Evolutionary conservation across 805 yeast species (phyloP).

Genomic region (Nakazawaea ambrosiae): DNA sequence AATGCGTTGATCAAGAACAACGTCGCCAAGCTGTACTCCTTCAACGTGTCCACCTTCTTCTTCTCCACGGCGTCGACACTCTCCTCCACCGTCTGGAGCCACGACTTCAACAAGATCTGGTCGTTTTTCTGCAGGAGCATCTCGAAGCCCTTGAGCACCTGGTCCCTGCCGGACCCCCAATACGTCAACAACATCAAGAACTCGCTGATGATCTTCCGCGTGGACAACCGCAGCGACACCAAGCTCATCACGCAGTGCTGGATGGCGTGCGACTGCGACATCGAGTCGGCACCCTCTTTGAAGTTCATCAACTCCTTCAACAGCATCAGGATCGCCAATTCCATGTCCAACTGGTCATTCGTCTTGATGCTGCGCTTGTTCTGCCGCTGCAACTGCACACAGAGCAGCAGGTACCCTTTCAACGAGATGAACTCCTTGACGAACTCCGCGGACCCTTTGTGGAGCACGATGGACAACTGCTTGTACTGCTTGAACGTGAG

Average conservation of each 20-base stretch:
- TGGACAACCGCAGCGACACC: slow-evolving; percentile 64
- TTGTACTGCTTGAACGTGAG: slow-evolving; percentile 34
- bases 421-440: slow-evolving; percentile 66
- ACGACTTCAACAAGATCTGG: slow-evolving; percentile 12
- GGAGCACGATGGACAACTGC: slow-evolving; percentile 14
- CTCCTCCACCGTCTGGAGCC: neutral
- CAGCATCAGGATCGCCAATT: slow-evolving; percentile 70
- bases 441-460: slow-evolving; percentile 41
- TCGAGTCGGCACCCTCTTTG: slow-evolving; percentile 28
- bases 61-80: neutral
- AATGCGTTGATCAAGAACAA: slow-evolving; percentile 60
- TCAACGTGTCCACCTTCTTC: neutral
- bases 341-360: slow-evolving; percentile 53
- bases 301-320: slow-evolving; percentile 66
- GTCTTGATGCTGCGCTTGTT: slow-evolving; percentile 31
- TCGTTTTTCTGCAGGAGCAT: slow-evolving; percentile 24
- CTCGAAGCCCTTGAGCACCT: slow-evolving; percentile 26
- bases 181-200: slow-evolving; percentile 46
- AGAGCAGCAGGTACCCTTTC: slow-evolving; percentile 77
- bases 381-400: slow-evolving; percentile 56
- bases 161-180: slow-evolving; percentile 24
- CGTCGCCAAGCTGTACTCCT: slow-evolving; percentile 59
- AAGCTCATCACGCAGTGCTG: slow-evolving; percentile 67
- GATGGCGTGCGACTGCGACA: slow-evolving; percentile 51
- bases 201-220: slow-evolving; percentile 77